phyloP scores from a whole-genome alignment of 2,329 filamentous ascomycete genomes.

The Hypoxylon sp. region DNA sequence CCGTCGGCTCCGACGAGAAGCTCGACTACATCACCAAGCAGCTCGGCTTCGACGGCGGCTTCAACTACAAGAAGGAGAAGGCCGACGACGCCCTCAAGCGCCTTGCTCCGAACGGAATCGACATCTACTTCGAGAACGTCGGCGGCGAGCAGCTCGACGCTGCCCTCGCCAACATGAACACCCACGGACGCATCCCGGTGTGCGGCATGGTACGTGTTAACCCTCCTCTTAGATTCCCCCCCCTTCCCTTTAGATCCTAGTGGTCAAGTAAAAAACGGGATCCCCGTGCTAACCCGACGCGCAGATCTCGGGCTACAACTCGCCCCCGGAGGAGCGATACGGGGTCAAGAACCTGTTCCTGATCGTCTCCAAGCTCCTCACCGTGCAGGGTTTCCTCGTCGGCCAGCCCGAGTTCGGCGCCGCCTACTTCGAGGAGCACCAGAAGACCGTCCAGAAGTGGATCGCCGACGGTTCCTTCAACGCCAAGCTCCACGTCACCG shows the following conservation, averaged over 20 bases:
- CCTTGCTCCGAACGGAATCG: constrained; percentile 74
- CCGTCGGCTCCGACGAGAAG: constrained; percentile 79
- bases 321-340: constrained; percentile 60
- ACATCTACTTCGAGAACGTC: constrained; percentile 85
- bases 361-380: constrained; percentile 75
- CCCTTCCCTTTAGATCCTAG: background rate
- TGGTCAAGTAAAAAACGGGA: no score
- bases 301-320: constrained; percentile 79
- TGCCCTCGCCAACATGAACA: constrained; percentile 65
- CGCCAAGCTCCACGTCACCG: constrained; percentile 71
- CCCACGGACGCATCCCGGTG: constrained; percentile 68
- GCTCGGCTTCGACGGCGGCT: constrained; percentile 74
- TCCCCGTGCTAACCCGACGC: constrained; percentile 35
- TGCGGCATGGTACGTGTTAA: constrained; percentile 65
- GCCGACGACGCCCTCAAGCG: constrained; percentile 68
- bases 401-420: constrained; percentile 69
- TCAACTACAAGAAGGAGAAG: constrained; percentile 83
- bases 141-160: constrained; percentile 76
- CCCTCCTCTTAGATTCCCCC: background rate
- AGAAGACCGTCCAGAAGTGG: constrained; percentile 79
- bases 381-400: constrained; percentile 80
- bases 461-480: constrained; percentile 78
- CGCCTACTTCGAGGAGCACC: constrained; percentile 73
- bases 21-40: constrained; percentile 74
- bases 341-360: constrained; percentile 71